Percentiles rank a stretch among this genome's conserved stretches.
These are phyloP conservation scores for Kurtzmaniella quercitrusa DNA, from an alignment of 1,139 yeast species.

Conservation along the genomic window DNA sequence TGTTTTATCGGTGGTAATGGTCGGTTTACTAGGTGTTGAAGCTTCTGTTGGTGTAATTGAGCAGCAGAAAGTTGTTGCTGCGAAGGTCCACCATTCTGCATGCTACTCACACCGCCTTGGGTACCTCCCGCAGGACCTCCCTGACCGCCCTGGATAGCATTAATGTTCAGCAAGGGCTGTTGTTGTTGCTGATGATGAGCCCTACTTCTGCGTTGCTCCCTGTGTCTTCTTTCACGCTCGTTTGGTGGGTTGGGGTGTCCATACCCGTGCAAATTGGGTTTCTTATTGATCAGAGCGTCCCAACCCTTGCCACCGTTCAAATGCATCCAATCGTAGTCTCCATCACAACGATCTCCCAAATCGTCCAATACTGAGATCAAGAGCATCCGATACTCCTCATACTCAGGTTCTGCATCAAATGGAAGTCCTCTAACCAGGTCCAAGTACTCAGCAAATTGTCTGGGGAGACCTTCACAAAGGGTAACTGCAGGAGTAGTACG, in stretches of 20 bases:
- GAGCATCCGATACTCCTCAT: constrained; percentile 69
- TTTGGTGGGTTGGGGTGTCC: constrained; percentile 61
- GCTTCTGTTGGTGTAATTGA: constrained; percentile 47
- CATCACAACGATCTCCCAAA: constrained; percentile 73
- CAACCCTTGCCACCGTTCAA: constrained; percentile 90
- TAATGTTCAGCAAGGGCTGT: constrained; percentile 15
- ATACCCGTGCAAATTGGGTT: constrained; percentile 88
- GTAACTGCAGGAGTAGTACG: constrained; percentile 67
- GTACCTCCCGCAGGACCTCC: constrained; percentile 2
- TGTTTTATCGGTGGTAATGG: constrained; percentile 50
- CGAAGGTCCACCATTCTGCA: constrained; percentile 13
- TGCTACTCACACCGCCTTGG: constrained; percentile 8
- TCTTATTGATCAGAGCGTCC: constrained; percentile 78
- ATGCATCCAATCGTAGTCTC: constrained; percentile 92
- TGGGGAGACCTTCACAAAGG: constrained; percentile 65
- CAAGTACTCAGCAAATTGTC: constrained; percentile 74
- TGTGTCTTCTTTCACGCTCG: constrained; percentile 50
- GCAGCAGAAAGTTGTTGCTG: constrained; percentile 36
- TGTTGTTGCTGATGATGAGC: constrained; percentile 29
- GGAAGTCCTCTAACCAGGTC: constrained; percentile 66
- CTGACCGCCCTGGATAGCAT: background rate
- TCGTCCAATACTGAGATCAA: constrained; percentile 71
- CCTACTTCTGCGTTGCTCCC: constrained; percentile 39
- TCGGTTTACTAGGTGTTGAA: constrained; percentile 48
- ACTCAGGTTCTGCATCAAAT: constrained; percentile 78